Conservation (phyloP, 176 grass and related monocot species). For the Saccharum spontaneum region DNA sequence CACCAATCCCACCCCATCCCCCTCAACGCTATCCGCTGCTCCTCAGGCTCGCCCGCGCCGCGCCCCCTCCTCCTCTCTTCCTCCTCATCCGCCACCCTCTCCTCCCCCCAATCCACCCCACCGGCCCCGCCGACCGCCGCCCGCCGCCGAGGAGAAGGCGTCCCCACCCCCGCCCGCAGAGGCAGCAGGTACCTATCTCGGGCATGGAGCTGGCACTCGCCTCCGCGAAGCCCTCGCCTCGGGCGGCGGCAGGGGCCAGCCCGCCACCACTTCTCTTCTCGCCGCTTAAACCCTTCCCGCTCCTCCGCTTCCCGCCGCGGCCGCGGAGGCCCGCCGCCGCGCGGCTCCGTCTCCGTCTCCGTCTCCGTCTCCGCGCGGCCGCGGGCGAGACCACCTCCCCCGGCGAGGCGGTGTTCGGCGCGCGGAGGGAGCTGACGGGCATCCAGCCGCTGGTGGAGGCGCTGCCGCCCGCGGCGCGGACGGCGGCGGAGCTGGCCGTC, state of each 20-base stretch:
- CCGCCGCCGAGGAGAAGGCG: conserved; percentile 13
- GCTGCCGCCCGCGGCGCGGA: conserved; percentile 57
- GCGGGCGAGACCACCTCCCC: background rate
- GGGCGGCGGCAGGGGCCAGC: background rate
- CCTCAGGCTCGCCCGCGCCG: conserved; percentile 17
- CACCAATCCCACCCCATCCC: background rate
- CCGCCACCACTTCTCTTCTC: conserved; percentile 44
- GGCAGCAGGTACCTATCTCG: conserved; percentile 7
- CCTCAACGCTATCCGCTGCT: conserved; percentile 28
- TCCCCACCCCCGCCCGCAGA: background rate
- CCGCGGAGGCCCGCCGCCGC: conserved; percentile 12
- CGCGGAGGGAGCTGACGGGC: conserved; percentile 59
- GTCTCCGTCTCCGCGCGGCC: conserved; percentile 3
- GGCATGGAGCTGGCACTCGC: conserved; percentile 64
- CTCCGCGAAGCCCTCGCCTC: conserved; percentile 20
- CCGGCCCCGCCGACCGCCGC: background rate
- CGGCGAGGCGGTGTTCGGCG: conserved; percentile 45
- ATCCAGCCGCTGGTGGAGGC: conserved; percentile 62
- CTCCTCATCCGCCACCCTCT: background rate
- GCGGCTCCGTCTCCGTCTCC: conserved; percentile 21
- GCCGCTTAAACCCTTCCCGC: conserved; percentile 47
- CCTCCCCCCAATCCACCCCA: background rate
- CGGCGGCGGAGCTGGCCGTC: conserved; percentile 63
- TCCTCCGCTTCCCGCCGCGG: conserved; percentile 44
- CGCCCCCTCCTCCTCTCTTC: background rate